phyloP scores from a whole-genome alignment of 1,139 yeast genomes.

The Lodderomyces parapsilosis region DNA sequence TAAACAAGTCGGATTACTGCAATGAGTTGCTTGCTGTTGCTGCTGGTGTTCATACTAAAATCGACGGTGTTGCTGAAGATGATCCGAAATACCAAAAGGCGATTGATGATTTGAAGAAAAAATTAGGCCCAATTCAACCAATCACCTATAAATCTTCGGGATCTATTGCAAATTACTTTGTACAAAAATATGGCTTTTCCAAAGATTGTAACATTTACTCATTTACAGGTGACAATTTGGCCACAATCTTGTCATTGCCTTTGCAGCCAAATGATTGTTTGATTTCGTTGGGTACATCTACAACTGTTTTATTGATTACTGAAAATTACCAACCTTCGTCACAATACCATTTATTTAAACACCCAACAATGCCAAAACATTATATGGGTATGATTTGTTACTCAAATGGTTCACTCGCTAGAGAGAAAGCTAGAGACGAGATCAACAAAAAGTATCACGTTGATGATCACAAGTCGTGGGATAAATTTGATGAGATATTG shows the following conservation, averaged over 20 bases:
- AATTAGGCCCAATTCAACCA: constrained; percentile 53
- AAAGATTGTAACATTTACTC: constrained; percentile 55
- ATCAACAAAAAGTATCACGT: constrained; percentile 48
- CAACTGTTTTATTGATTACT: constrained; percentile 81
- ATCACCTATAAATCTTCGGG: constrained; percentile 45
- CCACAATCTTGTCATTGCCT: constrained; percentile 83
- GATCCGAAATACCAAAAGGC: constrained; percentile 23
- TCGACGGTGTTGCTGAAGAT: constrained; percentile 29
- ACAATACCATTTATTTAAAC: constrained; percentile 81
- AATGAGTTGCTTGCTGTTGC: constrained; percentile 52
- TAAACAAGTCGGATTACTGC: constrained; percentile 51
- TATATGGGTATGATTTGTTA: constrained; percentile 97
- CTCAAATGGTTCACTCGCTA: constrained; percentile 86
- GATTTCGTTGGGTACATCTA: constrained; percentile 84
- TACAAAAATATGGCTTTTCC: constrained; percentile 60
- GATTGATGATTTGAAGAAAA: constrained; percentile 38
- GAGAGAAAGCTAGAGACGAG: constrained; percentile 71
- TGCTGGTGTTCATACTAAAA: constrained; percentile 45
- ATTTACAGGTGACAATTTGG: constrained; percentile 90
- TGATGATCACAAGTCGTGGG: constrained; percentile 51
- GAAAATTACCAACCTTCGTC: constrained; percentile 76
- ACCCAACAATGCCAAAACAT: constrained; percentile 73
- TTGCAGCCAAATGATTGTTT: constrained; percentile 73
- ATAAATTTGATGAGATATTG: constrained; percentile 58
- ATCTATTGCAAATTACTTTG: constrained; percentile 56